A percentile compares a stretch with the other conserved stretches of the same genome.
These are phyloP conservation scores for Triticum urartu DNA, from an alignment of 176 grass and related monocot species.

Conservation along the genomic window DNA sequence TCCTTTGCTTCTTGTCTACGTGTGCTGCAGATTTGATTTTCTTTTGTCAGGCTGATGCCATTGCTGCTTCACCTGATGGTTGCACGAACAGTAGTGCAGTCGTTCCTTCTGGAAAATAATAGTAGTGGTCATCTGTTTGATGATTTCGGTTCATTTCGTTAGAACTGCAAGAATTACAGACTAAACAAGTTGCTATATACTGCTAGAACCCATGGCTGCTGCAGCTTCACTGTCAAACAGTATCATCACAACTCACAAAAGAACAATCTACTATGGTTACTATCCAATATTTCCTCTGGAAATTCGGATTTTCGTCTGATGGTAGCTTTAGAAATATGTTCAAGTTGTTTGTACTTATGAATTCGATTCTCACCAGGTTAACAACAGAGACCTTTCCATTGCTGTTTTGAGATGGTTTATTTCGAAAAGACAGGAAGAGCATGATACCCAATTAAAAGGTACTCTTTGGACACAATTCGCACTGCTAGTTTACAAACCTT, in stretches of 20 bases:
- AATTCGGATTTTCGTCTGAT: background rate
- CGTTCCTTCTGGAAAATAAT: background rate
- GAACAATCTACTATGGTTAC: background rate
- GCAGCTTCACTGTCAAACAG: background rate
- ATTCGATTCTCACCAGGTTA: conserved; percentile 32
- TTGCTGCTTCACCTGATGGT: background rate
- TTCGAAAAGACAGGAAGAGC: conserved; percentile 37
- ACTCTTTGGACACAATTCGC: background rate
- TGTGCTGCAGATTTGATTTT: background rate
- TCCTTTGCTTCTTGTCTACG: background rate
- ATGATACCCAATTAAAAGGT: conserved; percentile 30
- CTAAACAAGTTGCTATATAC: background rate
- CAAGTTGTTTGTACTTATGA: background rate
- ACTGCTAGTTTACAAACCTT: background rate
- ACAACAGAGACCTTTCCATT: conserved; percentile 56
- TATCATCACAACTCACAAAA: background rate
- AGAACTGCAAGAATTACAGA: background rate
- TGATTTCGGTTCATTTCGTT: background rate
- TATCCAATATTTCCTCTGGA: background rate
- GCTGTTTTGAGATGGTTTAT: conserved; percentile 54
- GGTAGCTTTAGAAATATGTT: background rate
- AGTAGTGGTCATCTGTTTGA: background rate
- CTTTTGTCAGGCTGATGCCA: background rate
- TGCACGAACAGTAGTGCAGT: background rate
- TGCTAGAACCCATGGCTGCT: background rate